Base-by-base conservation (phyloP, 208 protist genomes). In the Crithidia fasciculata region DNA sequence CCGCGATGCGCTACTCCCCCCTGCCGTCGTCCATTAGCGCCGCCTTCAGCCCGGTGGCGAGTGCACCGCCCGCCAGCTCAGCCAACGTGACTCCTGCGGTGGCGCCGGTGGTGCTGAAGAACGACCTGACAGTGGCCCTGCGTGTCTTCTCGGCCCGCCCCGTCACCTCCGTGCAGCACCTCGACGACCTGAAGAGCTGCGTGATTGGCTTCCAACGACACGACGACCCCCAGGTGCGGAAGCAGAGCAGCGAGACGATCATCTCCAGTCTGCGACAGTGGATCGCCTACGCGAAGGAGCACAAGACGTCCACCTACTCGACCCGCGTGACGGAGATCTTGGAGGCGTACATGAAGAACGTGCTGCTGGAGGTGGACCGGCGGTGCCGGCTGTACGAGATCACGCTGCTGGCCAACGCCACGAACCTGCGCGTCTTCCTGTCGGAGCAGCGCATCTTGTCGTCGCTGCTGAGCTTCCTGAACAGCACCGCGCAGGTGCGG, bases 281-380 rank as follows among this genome's bases (percentile, higher is more conserved):
- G 90, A 85, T 90, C 37, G 80, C 69, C 37, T 95, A 90, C 67
- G 85, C 91, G n/a, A 87, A 85, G 69, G 80, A 92, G 59, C 82
- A 94, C 72, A 88, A 88, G 60, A 95, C 89, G 9, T 92, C 89
- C 6, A 91, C 84, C 56, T 95, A 95, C 76, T 95, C 86, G 8
- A 93, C 85, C 5, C 81, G 86, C 36, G 91, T 97, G n/a, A 94
- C 80, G 18, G 89, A 95, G 43, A 87, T 97, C 16, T 61, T 97
- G 37, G 90, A 97, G 69, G 60, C 85, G 47, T 97, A 94, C 67
- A 74, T 97, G 55, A 95, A 92, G 79, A 86, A 94, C 68, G 86
- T 82, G 4, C 72, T 92, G 63, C 76, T 90, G 64, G 93, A 97
- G 83, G 68, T 93, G 56, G 88, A 97, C 78, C 89, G 91, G 8